Percentiles rank a stretch among this genome's conserved stretches.
phyloP scores from a whole-genome alignment of 2,329 filamentous ascomycete species.

The Chrysoporthe austroafricana region DNA sequence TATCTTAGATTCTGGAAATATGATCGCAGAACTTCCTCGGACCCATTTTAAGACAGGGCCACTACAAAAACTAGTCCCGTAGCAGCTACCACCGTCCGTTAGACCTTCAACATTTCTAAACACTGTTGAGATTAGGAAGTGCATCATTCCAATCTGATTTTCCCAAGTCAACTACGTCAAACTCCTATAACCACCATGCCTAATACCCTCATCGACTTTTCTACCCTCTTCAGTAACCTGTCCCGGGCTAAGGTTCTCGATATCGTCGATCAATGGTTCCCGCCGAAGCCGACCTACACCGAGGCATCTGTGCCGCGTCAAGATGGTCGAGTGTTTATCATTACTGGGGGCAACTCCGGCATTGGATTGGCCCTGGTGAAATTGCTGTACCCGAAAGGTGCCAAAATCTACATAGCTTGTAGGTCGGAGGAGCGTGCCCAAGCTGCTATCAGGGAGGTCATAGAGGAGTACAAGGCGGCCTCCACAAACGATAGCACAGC shows the following conservation, averaged over 20 bases:
- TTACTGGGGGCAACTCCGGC: conserved; percentile 48
- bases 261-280: conserved; percentile 30
- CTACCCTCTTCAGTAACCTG: conserved; percentile 20
- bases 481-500: conserved; percentile 13
- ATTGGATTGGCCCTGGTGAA: conserved; percentile 55
- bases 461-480: conserved; percentile 15
- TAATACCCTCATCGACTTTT: conserved; percentile 25
- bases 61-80: too few relatives aligned
- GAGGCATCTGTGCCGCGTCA: conserved; percentile 35
- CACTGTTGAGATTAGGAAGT: too few relatives aligned
- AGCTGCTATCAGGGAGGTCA: conserved; percentile 40
- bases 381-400: conserved; percentile 55
- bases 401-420: conserved; percentile 35
- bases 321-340: conserved; percentile 44
- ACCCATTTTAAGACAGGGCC: too few relatives aligned
- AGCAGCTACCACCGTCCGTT: too few relatives aligned
- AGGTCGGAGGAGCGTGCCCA: conserved; percentile 36
- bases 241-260: conserved; percentile 18
- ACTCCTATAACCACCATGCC: conserved; percentile 14
- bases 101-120: too few relatives aligned
- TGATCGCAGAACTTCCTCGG: too few relatives aligned
- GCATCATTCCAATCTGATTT: too few relatives aligned
- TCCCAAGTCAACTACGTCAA: too few relatives aligned
- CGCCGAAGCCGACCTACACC: conserved; percentile 35
- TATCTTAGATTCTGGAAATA: too few relatives aligned